Evolutionary conservation across 805 yeast genomes (phyloP), one percentile per base, ranked within the genome.

Genomic region (Naumovozyma dairenensis): DNA sequence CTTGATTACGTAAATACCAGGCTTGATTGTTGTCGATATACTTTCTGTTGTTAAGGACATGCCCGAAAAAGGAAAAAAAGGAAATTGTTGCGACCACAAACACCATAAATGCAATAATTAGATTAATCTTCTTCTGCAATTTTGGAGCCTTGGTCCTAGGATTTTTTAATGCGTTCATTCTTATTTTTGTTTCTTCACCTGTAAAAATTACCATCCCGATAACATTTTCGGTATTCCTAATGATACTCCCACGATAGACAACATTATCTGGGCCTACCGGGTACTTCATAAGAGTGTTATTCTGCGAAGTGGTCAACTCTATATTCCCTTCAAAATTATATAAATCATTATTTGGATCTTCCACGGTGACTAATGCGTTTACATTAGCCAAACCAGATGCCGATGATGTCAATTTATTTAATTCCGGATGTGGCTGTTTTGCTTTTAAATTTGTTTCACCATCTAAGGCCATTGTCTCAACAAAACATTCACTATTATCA

Each of bases 401-500:
- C 3, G 67, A 61, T 16, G 67, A 61, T 28, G 78, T 64, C 8
- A 57, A 42, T 12, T 70, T 69, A 26, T 77, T 67, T 2, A 89
- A 45, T 39, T 77, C 82, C 2, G 69, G 65, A 40, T 78, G 80
- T 0, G 95, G 82, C 14, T 63, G 60, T 46, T 74, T 77, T 6
- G 82, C 68, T 55, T 92, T 92, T 40, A 92, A 65, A 52, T 86
- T 89, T 0, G 97, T 92, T 57, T 92, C 98, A 32, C 99, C 99
- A 59, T 92, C 98, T 31, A 92, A 66, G 1, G 95, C 98, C 89
- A 89, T 86, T 1, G 99, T 92, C 56, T 92, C 99, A 14, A 87
- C 76, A 43, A 74, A 83, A 37, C 77, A 72, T 25, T 80, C 86
- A 41, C 69, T 71, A 25, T 75, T 73, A 25, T 58, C 56, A 4